Conservation (phyloP, 148 eudicot species). For the Rhododendron ovatum region DNA sequence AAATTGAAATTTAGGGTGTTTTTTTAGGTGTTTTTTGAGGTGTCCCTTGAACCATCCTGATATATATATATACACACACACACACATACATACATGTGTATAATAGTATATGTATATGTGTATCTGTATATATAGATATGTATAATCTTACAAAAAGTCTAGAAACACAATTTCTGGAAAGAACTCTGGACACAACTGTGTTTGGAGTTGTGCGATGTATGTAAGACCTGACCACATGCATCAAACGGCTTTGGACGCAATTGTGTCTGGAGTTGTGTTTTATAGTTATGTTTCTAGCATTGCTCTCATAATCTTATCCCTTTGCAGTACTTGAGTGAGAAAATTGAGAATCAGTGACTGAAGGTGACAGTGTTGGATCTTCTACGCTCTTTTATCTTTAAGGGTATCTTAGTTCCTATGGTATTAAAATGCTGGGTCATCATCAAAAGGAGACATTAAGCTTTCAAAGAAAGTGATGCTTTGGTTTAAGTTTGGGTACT, state of each 20-base stretch:
- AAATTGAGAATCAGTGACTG: background rate
- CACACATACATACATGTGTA: no score
- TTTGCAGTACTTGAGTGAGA: background rate
- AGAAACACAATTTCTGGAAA: background rate
- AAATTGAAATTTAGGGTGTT: no score
- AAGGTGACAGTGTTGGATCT: conserved; percentile 1
- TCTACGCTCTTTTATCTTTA: background rate
- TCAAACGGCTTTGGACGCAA: no score
- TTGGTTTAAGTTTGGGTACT: background rate
- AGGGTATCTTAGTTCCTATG: background rate
- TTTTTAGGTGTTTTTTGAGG: no score
- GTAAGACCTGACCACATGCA: no score
- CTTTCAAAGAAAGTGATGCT: conserved; percentile 12
- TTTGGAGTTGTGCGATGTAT: no score
- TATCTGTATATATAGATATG: background rate
- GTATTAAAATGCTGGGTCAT: background rate
- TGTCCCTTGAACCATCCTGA: no score
- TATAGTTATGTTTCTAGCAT: no score
- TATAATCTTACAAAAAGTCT: background rate
- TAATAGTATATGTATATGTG: no score
- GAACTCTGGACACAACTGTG: background rate
- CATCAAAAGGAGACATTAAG: conserved; percentile 6
- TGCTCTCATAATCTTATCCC: background rate
- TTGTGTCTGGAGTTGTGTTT: no score
- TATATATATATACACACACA: no score